Evolutionary conservation across 2,329 filamentous ascomycete species (phyloP).

Genomic region (Cladobotryum protrusum): DNA sequence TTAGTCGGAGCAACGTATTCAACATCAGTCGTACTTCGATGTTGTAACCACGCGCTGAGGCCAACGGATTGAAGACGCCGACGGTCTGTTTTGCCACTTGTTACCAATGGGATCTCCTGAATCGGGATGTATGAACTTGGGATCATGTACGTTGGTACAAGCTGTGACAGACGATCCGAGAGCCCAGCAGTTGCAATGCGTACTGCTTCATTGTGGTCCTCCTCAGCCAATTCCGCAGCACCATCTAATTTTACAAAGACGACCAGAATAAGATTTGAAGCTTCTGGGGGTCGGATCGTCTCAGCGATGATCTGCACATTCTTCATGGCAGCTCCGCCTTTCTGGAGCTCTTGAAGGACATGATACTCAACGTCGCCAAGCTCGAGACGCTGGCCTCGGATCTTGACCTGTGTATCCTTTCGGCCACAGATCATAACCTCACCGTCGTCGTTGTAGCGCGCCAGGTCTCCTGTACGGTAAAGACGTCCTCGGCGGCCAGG

Average conservation of each 20-base stretch:
- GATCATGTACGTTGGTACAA: constrained; percentile 10
- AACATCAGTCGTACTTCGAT: no score
- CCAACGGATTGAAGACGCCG: no score
- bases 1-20: no score
- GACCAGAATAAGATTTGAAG: no score
- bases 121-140: constrained; percentile 11
- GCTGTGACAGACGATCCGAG: neutral
- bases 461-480: constrained; percentile 34
- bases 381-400: constrained; percentile 52
- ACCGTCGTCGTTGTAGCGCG: constrained; percentile 35
- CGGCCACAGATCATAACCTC: constrained; percentile 41
- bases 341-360: constrained; percentile 13
- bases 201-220: no score
- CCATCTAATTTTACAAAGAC: no score
- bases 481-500: constrained; percentile 12
- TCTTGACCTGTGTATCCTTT: constrained; percentile 52
- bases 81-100: constrained; percentile 1
- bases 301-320: no score
- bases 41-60: no score
- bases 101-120: neutral
- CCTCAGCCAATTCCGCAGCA: no score
- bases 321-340: neutral
- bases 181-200: no score
- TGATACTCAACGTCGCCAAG: constrained; percentile 19
- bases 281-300: no score